Percentiles rank a stretch among this genome's conserved stretches.
Conservation (phyloP, 2,329 filamentous ascomycete genomes). For the Epichloe brachyelytri region DNA sequence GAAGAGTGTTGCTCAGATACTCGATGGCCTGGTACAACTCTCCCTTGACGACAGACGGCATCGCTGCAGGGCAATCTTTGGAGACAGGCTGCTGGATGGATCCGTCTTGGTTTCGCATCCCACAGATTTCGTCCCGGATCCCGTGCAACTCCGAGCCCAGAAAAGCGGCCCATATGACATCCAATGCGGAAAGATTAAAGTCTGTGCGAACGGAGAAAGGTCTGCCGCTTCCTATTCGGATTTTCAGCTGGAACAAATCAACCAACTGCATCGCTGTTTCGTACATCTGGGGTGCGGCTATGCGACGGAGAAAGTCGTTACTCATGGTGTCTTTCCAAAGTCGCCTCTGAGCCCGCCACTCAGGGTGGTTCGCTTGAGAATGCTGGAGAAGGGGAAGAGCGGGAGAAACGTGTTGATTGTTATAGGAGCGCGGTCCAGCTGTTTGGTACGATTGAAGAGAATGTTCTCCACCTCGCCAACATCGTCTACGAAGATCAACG, state of each 20-base stretch:
- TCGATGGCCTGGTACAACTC: background rate
- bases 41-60: background rate
- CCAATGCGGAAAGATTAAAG: conserved; percentile 19
- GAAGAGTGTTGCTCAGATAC: background rate
- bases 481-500: conserved; percentile 28
- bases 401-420: conserved; percentile 19
- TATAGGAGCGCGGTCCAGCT: conserved; percentile 29
- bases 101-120: background rate
- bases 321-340: conserved; percentile 26
- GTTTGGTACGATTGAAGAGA: conserved; percentile 24
- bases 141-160: conserved; percentile 13
- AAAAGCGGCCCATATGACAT: conserved; percentile 17
- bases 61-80: background rate
- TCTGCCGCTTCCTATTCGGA: conserved; percentile 12
- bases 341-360: conserved; percentile 20
- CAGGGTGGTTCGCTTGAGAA: conserved; percentile 17
- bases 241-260: conserved; percentile 22
- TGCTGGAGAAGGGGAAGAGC: conserved; percentile 21
- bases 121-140: background rate
- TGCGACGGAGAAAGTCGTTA: conserved; percentile 18
- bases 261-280: conserved; percentile 17
- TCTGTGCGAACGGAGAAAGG: conserved; percentile 14
- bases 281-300: conserved; percentile 20
- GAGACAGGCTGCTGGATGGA: background rate
- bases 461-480: conserved; percentile 30